Evolutionary conservation across 1,139 yeast species (phyloP).

Genomic region (Kurtzmaniella natalensis): DNA sequence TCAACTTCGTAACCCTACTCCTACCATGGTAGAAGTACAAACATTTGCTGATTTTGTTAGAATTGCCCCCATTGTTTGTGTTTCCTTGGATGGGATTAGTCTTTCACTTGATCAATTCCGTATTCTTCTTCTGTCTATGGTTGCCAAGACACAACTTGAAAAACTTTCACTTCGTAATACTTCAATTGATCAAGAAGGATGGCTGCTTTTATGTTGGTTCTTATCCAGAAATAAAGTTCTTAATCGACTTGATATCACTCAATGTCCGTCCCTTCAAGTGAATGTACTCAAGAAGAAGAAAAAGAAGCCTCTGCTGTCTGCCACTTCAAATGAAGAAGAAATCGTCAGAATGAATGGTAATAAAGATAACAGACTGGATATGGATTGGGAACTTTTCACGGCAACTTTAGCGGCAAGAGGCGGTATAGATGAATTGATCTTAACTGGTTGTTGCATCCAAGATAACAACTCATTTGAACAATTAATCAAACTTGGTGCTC

Average conservation of each 20-base stretch:
- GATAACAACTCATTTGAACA: slow-evolving; percentile 52
- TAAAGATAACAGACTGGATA: slow-evolving; percentile 56
- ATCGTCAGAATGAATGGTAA: slow-evolving; percentile 55
- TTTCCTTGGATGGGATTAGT: slow-evolving; percentile 67
- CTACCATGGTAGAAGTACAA: slow-evolving; percentile 68
- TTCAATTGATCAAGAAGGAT: slow-evolving; percentile 62
- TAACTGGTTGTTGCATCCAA: slow-evolving; percentile 69
- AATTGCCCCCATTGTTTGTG: slow-evolving; percentile 66
- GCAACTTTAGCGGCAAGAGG: slow-evolving; percentile 66
- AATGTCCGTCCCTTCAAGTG: slow-evolving; percentile 59
- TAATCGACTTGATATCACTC: slow-evolving; percentile 61
- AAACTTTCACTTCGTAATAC: slow-evolving; percentile 70
- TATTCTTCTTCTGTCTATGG: slow-evolving; percentile 56
- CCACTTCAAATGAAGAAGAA: slow-evolving; percentile 22
- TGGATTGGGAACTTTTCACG: slow-evolving; percentile 71
- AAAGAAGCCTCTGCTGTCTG: slow-evolving; percentile 19
- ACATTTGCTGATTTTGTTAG: slow-evolving; percentile 74
- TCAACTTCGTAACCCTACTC: slow-evolving; percentile 66
- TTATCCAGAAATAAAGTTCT: slow-evolving; percentile 56
- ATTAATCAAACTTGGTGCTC: slow-evolving; percentile 52
- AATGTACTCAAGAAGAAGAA: slow-evolving; percentile 48
- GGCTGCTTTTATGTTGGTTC: slow-evolving; percentile 70
- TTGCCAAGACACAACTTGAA: slow-evolving; percentile 57
- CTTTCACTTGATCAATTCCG: slow-evolving; percentile 62
- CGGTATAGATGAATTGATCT: slow-evolving; percentile 67